phyloP scores from a whole-genome alignment of 352 stramenopile genomes.

The Salisapilia sapeloensis region DNA sequence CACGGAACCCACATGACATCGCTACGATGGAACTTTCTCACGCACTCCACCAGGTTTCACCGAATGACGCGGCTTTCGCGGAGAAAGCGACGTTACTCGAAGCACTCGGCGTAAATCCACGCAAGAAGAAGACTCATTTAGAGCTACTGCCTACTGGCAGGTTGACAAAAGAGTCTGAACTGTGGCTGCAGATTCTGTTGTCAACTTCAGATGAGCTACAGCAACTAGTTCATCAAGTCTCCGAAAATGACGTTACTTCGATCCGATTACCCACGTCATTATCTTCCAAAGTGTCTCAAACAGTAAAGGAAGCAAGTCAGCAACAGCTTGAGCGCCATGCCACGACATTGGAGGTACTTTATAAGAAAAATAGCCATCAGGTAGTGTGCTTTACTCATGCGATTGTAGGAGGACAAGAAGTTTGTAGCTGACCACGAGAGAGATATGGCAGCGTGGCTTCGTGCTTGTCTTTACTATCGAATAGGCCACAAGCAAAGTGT shows the following conservation, averaged over 20 bases:
- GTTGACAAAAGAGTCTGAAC: constrained; percentile 12
- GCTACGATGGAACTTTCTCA: constrained; percentile 17
- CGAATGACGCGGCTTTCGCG: constrained; percentile 9
- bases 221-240: constrained; percentile 15
- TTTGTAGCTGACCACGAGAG: constrained; percentile 22
- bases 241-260: not conserved
- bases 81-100: constrained; percentile 21
- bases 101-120: constrained; percentile 4
- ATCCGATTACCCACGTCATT: constrained; percentile 13
- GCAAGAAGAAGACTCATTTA: no score
- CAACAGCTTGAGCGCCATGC: constrained; percentile 6
- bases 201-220: constrained; percentile 22
- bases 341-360: constrained; percentile 13
- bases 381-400: not conserved
- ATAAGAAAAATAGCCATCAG: not conserved
- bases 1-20: constrained; percentile 21
- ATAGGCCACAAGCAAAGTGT: constrained; percentile 42
- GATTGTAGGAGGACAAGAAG: constrained; percentile 20
- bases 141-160: constrained; percentile 9
- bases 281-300: constrained; percentile 4
- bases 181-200: constrained; percentile 38
- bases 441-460: constrained; percentile 44
- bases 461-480: constrained; percentile 43
- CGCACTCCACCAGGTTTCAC: constrained; percentile 14
- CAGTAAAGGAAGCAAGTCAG: constrained; percentile 4